phyloP scores from a whole-genome alignment of 768 basidiomycete genomes.

The Tephrocybe rancida region DNA sequence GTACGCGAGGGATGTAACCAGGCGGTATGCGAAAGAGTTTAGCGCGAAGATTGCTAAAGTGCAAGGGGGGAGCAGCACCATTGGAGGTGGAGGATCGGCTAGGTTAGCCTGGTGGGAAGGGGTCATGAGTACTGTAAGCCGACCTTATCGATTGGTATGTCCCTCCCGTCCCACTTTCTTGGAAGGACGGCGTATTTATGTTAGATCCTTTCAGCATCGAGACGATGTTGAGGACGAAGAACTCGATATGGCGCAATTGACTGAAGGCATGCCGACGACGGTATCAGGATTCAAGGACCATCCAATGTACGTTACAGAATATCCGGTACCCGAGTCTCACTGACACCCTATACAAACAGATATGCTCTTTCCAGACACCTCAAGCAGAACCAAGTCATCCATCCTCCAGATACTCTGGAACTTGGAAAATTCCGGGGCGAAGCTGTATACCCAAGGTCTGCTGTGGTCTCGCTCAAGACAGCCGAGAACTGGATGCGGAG shows the following conservation, averaged over 20 bases:
- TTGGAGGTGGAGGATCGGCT: constrained; percentile 53
- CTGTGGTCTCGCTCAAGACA: constrained; percentile 85
- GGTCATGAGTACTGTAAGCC: constrained; percentile 59
- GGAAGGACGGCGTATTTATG: neutral
- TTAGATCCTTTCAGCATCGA: constrained; percentile 60
- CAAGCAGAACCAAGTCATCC: constrained; percentile 83
- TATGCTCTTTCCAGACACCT: constrained; percentile 88
- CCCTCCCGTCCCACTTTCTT: constrained; percentile 8
- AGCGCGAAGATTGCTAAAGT: constrained; percentile 78
- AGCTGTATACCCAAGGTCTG: constrained; percentile 83
- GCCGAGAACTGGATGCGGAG: constrained; percentile 94
- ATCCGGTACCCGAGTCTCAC: neutral
- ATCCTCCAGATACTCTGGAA: constrained; percentile 65
- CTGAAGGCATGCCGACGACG: constrained; percentile 92
- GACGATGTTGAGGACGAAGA: constrained; percentile 95
- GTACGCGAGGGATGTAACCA: constrained; percentile 88
- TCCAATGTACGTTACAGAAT: constrained; percentile 63
- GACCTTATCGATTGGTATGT: constrained; percentile 84
- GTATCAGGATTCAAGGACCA: constrained; percentile 95
- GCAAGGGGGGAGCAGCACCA: constrained; percentile 57
- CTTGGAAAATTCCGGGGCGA: constrained; percentile 93
- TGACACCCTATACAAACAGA: constrained; percentile 35
- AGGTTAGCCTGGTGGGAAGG: constrained; percentile 86
- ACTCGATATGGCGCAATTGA: constrained; percentile 71
- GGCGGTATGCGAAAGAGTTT: constrained; percentile 83